Base-by-base conservation (phyloP, 805 yeast species). In the Metschnikowia santaceciliae region DNA sequence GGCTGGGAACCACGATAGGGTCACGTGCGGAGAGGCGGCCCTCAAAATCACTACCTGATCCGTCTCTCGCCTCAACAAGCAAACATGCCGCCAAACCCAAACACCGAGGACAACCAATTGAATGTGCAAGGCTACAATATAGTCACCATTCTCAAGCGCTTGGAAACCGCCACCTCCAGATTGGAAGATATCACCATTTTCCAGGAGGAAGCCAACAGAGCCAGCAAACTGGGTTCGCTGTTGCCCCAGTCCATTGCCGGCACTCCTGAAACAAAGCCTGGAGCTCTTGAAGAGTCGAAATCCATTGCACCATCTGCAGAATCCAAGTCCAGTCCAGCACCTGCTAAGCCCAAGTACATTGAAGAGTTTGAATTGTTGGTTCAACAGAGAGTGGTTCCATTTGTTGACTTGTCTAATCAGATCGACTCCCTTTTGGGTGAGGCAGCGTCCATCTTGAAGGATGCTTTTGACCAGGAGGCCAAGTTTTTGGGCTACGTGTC, bases 161-260 rank as follows among this genome's bases (percentile, higher is more conserved):
- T 90, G 60, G 97, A 90, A 68, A 92, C 96, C 14, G 97, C 97
- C 34, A 89, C 97, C 8, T 85, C 96, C 5, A 82, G 97, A 45
- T 80, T 90, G 59, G 97, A 90, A 63, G 97, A 90, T 66, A 83
- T 90, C 42, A 88, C 95, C 32, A 78, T 86, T 48, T 84, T 78
- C 66, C 96, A 89, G 64, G 88, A 84, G 59, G 82, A 80, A 36
- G 75, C 79, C 44, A 62, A 73, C 47, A 72, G 70, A 50, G 42
- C 53, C 39, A 50, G 47, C 36, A 40, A 47, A 22, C 36, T 43
- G 42, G 41, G 49, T 22, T 50, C 46, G 34, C 54, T 54, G 32
- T 49, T 33, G 41, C 48, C 46, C 19, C 30, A 30, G 26, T 20
- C 41, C 37, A 37, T 39, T 6, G 38, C n/a, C 33, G 32, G 38